A percentile compares a stretch with the other conserved stretches of the same genome.
phyloP scores from a whole-genome alignment of 345 rosid genomes.

The Arabidopsis arenosa region DNA sequence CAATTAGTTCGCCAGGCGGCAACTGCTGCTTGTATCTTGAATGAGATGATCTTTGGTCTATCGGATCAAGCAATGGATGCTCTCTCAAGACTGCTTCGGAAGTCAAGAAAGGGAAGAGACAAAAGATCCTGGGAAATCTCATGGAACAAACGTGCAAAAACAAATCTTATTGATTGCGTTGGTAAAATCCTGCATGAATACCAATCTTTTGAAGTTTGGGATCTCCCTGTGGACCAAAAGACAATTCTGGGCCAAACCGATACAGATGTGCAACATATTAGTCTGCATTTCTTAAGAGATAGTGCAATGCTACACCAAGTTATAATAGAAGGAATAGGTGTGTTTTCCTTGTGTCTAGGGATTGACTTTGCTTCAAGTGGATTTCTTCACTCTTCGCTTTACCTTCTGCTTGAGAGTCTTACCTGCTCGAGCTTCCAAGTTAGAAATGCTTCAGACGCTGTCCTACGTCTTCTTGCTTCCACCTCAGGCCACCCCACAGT shows the following conservation, averaged over 20 bases:
- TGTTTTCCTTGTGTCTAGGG: constrained; percentile 76
- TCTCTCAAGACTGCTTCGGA: constrained; percentile 61
- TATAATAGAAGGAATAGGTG: constrained; percentile 75
- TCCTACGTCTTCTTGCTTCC: constrained; percentile 68
- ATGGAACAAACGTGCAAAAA: constrained; percentile 50
- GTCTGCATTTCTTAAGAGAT: constrained; percentile 67
- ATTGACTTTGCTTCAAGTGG: constrained; percentile 77
- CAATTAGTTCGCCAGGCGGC: constrained; percentile 81
- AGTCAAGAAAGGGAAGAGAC: constrained; percentile 48
- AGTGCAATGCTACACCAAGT: constrained; percentile 86
- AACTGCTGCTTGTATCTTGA: constrained; percentile 80
- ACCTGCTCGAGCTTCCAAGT: constrained; percentile 72
- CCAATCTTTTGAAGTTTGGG: constrained; percentile 84
- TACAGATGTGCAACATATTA: constrained; percentile 54
- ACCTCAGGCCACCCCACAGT: constrained; percentile 71
- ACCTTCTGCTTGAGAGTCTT: constrained; percentile 86
- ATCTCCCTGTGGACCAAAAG: constrained; percentile 69
- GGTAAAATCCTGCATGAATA: constrained; percentile 91
- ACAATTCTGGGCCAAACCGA: constrained; percentile 47
- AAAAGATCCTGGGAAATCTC: constrained; percentile 64
- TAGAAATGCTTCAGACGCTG: constrained; percentile 78
- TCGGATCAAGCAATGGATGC: constrained; percentile 64
- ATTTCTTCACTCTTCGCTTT: constrained; percentile 88
- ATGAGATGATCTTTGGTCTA: constrained; percentile 89
- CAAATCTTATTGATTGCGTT: constrained; percentile 68